Evolutionary conservation across 2,329 filamentous ascomycete species (phyloP), one percentile per base, ranked within the genome.

Genomic region (Aspergillus spinulosporus): DNA sequence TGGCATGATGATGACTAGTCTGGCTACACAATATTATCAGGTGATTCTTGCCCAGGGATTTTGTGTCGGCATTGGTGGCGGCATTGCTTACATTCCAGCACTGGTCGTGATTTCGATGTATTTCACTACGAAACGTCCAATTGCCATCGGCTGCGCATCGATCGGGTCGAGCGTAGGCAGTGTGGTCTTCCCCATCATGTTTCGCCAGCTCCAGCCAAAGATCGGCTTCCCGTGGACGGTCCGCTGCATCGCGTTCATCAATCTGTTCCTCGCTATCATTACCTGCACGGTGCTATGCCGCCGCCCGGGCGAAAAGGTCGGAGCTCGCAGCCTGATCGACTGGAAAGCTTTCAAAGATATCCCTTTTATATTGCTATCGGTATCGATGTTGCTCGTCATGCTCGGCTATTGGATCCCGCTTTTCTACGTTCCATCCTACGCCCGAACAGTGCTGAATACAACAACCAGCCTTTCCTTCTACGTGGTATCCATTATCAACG

Each of bases 211-310:
- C 0, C 72, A 85, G 5, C 80, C 82, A 0, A 74, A 73, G 15
- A 71, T 87, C 3, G 84, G 84, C 0, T 87, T 87, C 56, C 73
- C 77, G 0, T 86, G 84, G 82, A 82, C 84, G 0, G 78, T 84
- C 1, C 75, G 84, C 1, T 76, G 79, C 0, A 80, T 85, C 59
- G 84, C 77, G 0, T 79, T 87, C 47, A 76, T 87, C 28, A 82
- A 68, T 0, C 75, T 84, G 2, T 52, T 67, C 14, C 71, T 75
- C 14, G 72, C 72, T 4, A 53, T 70, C 5, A 59, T 71, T 37
- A 70, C 70, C n/a, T 67, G 70, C 49, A 54, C 73, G 45, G 69
- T 71, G 36, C 69, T 74, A 1, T 75, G 77, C 39, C 67, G 73
- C 42, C 72, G 69, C 47, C 73, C 77, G 4, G 71, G 74, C 3